Conservation (phyloP, 169 alveolate genomes). For the Eimeria necatrix region DNA sequence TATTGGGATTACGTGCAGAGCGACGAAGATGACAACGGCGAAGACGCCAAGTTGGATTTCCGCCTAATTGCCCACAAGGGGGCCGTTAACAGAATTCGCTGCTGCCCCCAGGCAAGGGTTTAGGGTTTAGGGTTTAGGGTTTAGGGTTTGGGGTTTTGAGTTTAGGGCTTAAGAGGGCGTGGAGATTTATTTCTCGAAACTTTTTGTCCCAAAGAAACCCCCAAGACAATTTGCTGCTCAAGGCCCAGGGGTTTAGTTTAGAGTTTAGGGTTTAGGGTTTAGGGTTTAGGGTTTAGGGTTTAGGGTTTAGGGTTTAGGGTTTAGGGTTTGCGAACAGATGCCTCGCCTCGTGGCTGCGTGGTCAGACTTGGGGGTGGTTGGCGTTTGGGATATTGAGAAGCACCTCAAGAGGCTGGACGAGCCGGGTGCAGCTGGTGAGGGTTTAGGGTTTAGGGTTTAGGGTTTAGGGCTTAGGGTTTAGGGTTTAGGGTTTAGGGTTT, state of each 20-base stretch:
- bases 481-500: not conserved
- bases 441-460: not conserved
- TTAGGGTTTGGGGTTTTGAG: no score
- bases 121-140: not conserved
- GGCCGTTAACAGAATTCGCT: conserved; percentile 70
- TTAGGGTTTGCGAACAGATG: conserved; percentile 34
- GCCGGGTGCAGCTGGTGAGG: conserved; percentile 65
- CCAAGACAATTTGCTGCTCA: conserved; percentile 51
- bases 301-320: conserved; percentile 16
- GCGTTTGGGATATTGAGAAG: conserved; percentile 70
- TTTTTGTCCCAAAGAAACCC: no score
- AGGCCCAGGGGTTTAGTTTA: no score
- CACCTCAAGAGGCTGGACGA: conserved; percentile 75
- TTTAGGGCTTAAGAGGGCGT: not conserved
- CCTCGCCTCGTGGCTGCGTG: conserved; percentile 78
- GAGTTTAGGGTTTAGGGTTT: conserved; percentile 16
- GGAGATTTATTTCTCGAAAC: no score
- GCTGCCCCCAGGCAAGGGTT: conserved; percentile 71
- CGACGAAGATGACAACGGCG: conserved; percentile 71
- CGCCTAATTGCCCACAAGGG: conserved; percentile 44
- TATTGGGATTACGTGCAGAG: conserved; percentile 5
- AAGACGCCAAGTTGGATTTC: conserved; percentile 74
- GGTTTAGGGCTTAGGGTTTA: not conserved
- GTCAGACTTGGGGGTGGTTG: conserved; percentile 75
- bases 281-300: not conserved